Conservation (phyloP, 1,284 basidiomycete genomes). For the Tetrapyrgos nigripes region DNA sequence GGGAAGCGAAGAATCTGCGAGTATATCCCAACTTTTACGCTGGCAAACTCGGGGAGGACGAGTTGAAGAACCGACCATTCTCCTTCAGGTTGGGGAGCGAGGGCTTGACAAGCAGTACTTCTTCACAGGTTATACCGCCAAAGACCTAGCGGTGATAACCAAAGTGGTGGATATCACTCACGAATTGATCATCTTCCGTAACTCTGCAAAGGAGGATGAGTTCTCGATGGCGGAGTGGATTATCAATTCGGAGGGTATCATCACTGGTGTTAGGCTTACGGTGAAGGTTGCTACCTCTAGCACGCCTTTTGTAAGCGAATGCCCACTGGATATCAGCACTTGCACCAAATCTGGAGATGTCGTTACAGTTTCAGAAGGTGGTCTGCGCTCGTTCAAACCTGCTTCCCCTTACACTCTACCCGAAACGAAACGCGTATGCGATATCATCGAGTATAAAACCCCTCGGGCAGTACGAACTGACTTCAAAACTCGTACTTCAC, state of each 20-base stretch:
- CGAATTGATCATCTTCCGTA: constrained; percentile 39
- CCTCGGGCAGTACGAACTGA: constrained; percentile 35
- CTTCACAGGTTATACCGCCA: constrained; percentile 39
- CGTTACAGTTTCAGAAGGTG: constrained; percentile 37
- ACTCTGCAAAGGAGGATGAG: constrained; percentile 34
- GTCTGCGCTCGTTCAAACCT: constrained; percentile 38
- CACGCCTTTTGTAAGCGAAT: constrained; percentile 36
- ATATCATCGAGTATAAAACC: constrained; percentile 31
- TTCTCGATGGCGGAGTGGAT: constrained; percentile 45
- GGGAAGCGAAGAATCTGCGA: constrained; percentile 30
- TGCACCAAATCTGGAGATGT: constrained; percentile 38
- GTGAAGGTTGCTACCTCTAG: constrained; percentile 38
- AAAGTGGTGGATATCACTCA: constrained; percentile 35
- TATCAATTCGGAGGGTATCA: constrained; percentile 31
- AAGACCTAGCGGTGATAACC: constrained; percentile 35
- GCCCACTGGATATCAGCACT: constrained; percentile 38
- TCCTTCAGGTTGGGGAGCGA: constrained; percentile 37
- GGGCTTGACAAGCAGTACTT: constrained; percentile 36
- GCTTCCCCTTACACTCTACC: constrained; percentile 35
- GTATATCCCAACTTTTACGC: constrained; percentile 34
- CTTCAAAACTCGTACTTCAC: constrained; percentile 38
- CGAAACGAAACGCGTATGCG: constrained; percentile 31
- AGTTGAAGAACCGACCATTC: constrained; percentile 37
- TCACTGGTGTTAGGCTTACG: constrained; percentile 37
- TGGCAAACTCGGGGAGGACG: constrained; percentile 38